A percentile compares a stretch with the other conserved stretches of the same genome.
phyloP scores from a whole-genome alignment of 192 early-diverging fungal species.

The Rhizoclosmatium sp. region DNA sequence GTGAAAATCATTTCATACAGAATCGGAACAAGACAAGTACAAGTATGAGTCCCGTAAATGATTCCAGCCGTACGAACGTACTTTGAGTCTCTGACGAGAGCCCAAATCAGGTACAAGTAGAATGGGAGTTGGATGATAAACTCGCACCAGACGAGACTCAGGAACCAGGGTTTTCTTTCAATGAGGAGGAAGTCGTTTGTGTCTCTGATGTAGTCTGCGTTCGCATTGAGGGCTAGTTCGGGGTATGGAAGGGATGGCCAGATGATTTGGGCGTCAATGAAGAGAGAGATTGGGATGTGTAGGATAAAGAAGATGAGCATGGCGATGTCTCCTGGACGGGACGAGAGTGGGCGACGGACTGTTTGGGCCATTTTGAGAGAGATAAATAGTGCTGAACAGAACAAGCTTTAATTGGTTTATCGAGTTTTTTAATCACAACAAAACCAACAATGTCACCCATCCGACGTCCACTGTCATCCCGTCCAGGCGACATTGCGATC shows the following conservation, averaged over 20 bases:
- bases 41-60: conserved; percentile 4
- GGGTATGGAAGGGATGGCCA: neutral
- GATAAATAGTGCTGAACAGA: no score
- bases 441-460: neutral
- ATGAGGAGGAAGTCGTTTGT: conserved; percentile 26
- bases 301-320: conserved; percentile 37
- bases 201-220: neutral
- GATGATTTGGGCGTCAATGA: conserved; percentile 31
- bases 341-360: neutral
- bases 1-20: neutral
- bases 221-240: neutral
- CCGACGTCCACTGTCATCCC: conserved; percentile 11
- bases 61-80: neutral
- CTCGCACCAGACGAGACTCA: neutral
- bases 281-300: conserved; percentile 40
- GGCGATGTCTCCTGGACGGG: conserved; percentile 26
- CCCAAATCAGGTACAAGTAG: neutral
- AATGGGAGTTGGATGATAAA: neutral
- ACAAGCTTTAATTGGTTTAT: no score
- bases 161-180: neutral
- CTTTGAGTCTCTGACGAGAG: neutral
- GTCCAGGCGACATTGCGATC: conserved; percentile 32
- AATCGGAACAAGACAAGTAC: neutral
- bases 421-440: no score
- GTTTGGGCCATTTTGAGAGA: no score